Base-by-base conservation (phyloP, 2,329 filamentous ascomycete species). In the Calonectria henricotiae region DNA sequence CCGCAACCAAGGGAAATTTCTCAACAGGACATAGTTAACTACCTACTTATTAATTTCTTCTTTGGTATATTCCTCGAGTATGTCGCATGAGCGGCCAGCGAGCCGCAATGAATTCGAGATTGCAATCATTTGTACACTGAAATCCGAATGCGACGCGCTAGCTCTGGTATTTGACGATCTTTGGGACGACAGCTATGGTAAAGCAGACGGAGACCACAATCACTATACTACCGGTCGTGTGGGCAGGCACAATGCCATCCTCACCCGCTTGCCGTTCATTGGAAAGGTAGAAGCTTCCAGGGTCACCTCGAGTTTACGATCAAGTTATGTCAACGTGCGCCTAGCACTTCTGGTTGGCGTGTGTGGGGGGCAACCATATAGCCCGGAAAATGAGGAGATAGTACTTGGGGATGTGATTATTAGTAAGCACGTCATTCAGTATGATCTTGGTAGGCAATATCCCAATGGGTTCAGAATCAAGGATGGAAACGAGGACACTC, bases 271-370 rank as follows among this genome's bases (percentile, higher is more conserved):
- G 1, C 68, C 78, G 1, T 47, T 49, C 3, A 81, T 80, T 62
- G 80, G 81, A 11, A 82, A 76, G 32, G 73, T 49, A 35, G 77
- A 37, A 37, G 77, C 81, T 0, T 77, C 81, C 0, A 61, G 58
- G 2, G 71, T 78, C 0, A 72, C 80, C 0, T 68, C 77, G 0
- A 76, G 73, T n/a, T 62, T 85, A 11, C 76, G 78, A 0, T 72
- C 71, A 0, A 85, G 81, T 60, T 86, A 81, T 47, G 51, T 67
- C 0, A 68, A 70, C 4, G 67, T 86, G 5, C 77, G 73, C n/a
- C 71, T 85, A 0, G 80, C 71, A 1, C 32, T 86, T 0, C 55
- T 86, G 0, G 81, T 82, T 5, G 85, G 84, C 0, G 77, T 86
- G 2, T 86, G 84, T 55, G 84, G 83, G 0, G 83, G 81, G 8